A percentile compares a stretch with the other conserved stretches of the same genome.
Conservation (phyloP, 495 filamentous ascomycete species). For the Penicillium taxi region DNA sequence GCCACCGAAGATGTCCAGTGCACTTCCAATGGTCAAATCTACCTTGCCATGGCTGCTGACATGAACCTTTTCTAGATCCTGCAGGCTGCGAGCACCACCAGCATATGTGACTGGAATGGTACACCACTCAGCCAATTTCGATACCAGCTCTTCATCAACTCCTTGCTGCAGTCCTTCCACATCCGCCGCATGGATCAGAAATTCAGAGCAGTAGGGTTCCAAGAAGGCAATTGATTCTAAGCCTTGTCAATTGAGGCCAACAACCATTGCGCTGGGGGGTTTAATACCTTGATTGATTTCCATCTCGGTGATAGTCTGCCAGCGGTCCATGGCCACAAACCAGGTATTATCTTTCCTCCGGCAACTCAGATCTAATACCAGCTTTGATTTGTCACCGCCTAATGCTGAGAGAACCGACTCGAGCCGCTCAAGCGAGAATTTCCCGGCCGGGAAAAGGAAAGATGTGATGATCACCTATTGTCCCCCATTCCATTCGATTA, state of each 20-base stretch:
- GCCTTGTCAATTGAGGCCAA: slow-evolving; percentile 2
- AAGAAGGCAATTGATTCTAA: slow-evolving; percentile 69
- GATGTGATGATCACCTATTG: slow-evolving; percentile 83
- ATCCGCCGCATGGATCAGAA: slow-evolving; percentile 97
- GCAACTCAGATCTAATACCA: slow-evolving; percentile 94
- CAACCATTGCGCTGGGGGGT: background rate
- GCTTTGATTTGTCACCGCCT: slow-evolving; percentile 62
- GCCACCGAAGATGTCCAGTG: slow-evolving; percentile 91
- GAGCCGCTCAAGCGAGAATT: slow-evolving; percentile 67
- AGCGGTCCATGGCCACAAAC: slow-evolving; percentile 97
- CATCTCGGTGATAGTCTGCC: slow-evolving; percentile 95
- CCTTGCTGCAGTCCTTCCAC: slow-evolving; percentile 87
- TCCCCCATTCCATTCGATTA: slow-evolving; percentile 17
- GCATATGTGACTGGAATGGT: slow-evolving; percentile 91
- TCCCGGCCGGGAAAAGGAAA: slow-evolving; percentile 74
- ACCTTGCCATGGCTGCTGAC: slow-evolving; percentile 68
- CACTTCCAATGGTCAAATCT: slow-evolving; percentile 93
- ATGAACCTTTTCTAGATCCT: slow-evolving; percentile 75
- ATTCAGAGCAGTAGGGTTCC: slow-evolving; percentile 89
- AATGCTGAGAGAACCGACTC: slow-evolving; percentile 62
- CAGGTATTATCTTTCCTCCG: slow-evolving; percentile 64
- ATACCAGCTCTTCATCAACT: slow-evolving; percentile 78
- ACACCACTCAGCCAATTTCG: slow-evolving; percentile 72
- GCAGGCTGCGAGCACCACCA: slow-evolving; percentile 73
- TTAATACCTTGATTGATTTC: slow-evolving; percentile 71